These are phyloP conservation scores for Fusarium sp. DNA, from an alignment of 2,329 filamentous ascomycete genomes.

Conservation along the genomic window DNA sequence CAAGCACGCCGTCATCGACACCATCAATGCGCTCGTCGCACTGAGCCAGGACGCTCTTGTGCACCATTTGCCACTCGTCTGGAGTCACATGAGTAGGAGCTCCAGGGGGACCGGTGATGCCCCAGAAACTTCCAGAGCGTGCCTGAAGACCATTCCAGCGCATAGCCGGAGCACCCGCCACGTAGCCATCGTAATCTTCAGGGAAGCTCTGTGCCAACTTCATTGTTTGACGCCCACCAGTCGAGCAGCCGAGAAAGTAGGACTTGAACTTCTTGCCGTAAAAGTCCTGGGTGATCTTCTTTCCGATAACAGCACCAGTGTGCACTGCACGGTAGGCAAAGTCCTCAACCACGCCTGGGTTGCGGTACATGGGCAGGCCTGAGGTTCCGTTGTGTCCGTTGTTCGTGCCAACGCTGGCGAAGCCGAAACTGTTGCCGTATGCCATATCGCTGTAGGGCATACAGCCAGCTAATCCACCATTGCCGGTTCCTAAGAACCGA, in stretches of 20 bases:
- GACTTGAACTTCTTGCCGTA: neutral
- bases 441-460: neutral
- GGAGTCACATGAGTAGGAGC: neutral
- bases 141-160: neutral
- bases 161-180: neutral
- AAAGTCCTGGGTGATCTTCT: neutral
- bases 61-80: neutral
- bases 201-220: neutral
- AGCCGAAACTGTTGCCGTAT: neutral
- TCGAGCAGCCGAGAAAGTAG: neutral
- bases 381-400: neutral
- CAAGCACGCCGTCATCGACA: neutral
- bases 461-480: neutral
- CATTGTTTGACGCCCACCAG: neutral
- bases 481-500: neutral
- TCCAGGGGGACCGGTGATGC: neutral
- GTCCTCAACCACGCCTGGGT: neutral
- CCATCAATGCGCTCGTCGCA: neutral
- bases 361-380: neutral
- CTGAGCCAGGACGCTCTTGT: neutral
- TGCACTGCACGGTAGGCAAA: neutral
- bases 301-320: neutral
- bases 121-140: neutral
- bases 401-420: neutral
- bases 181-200: neutral